Conservation (phyloP, 352 stramenopile genomes). For the Paralagenidium karlingii region DNA sequence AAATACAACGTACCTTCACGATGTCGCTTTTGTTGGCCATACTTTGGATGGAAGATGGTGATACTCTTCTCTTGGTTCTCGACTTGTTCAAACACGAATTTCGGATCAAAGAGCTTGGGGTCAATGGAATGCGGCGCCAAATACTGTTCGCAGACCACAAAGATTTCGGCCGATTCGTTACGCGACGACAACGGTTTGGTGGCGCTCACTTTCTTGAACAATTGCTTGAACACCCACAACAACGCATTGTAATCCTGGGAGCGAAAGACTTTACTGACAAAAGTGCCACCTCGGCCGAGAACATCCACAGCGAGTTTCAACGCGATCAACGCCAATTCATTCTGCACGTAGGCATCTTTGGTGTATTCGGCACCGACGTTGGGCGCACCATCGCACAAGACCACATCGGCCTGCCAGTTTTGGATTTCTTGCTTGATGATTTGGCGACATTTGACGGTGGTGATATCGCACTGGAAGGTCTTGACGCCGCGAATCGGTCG, state of each 20-base stretch:
- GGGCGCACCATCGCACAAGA: slow-evolving; percentile 98
- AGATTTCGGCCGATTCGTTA: slow-evolving; percentile 99
- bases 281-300: slow-evolving; percentile 87
- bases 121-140: slow-evolving; percentile 96
- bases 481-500: slow-evolving; percentile 94
- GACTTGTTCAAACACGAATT: slow-evolving; percentile 95
- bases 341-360: slow-evolving; percentile 99
- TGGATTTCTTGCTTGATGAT: slow-evolving; percentile 90
- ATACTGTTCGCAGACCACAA: slow-evolving; percentile 96
- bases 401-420: slow-evolving; percentile 91
- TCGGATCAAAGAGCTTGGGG: slow-evolving; percentile 94
- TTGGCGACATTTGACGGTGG: slow-evolving; percentile 78
- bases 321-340: slow-evolving; percentile 93
- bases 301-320: slow-evolving; percentile 97
- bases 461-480: slow-evolving; percentile 96
- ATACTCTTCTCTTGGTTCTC: slow-evolving; percentile 80
- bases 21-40: slow-evolving; percentile 88
- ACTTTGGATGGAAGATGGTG: slow-evolving; percentile 98
- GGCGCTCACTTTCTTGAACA: slow-evolving; percentile 96
- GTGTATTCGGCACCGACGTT: slow-evolving; percentile 98
- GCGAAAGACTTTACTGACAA: slow-evolving; percentile 96
- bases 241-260: slow-evolving; percentile 98
- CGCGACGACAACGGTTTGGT: slow-evolving; percentile 98
- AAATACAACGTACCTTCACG: slow-evolving; percentile 71
- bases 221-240: slow-evolving; percentile 98